Conservation (phyloP, 2,329 filamentous ascomycete species). For the Curvularia spicifera region DNA sequence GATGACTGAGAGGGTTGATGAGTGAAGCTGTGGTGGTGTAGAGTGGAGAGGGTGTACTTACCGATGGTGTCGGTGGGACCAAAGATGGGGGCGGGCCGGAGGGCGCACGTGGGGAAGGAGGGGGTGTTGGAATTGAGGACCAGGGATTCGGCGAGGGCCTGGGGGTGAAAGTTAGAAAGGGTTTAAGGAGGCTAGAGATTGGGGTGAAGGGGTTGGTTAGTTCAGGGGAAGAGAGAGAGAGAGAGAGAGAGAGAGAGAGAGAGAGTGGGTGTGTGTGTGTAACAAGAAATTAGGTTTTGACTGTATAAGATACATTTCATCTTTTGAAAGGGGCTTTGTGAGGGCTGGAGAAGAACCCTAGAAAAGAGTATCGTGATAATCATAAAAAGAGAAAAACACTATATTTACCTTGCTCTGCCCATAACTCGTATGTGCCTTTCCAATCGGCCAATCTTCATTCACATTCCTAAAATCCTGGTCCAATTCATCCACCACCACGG, state of each 20-base stretch:
- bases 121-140: constrained; percentile 76
- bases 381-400: not conserved
- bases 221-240: too few species aligned
- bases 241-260: too few species aligned
- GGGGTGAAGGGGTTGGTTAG: too few species aligned
- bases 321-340: too few species aligned
- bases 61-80: constrained; percentile 82
- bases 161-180: constrained; percentile 28
- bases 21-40: too few species aligned
- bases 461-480: constrained; percentile 79
- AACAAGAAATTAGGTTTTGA: too few species aligned
- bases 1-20: constrained; percentile 54
- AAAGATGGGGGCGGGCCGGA: constrained; percentile 89
- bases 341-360: not conserved
- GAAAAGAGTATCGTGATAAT: not conserved
- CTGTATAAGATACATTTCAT: too few species aligned
- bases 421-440: constrained; percentile 77
- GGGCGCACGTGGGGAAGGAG: constrained; percentile 74
- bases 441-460: constrained; percentile 80
- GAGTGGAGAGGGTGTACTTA: too few species aligned
- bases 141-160: constrained; percentile 79
- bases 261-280: too few species aligned
- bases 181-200: too few species aligned
- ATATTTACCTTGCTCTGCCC: constrained; percentile 80
- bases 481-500: constrained; percentile 80